Percentiles rank a stretch among this genome's conserved stretches.
Conservation (phyloP, 139 green algal species). For the Helicosporidium sp. region DNA sequence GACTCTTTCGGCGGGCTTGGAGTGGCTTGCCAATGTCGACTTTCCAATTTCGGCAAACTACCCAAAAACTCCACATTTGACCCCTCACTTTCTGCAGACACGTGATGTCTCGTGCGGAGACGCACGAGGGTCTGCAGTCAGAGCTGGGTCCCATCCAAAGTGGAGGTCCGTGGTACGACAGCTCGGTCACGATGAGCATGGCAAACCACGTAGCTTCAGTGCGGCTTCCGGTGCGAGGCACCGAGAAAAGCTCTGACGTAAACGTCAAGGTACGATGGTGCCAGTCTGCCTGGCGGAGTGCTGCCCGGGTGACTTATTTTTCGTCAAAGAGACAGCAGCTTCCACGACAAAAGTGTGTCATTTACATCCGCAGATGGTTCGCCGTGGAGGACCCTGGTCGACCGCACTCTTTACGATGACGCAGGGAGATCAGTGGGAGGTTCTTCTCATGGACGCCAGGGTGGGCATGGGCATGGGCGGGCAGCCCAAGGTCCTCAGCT, state of each 20-base stretch:
- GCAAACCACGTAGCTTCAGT: not conserved
- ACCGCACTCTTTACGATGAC: not conserved
- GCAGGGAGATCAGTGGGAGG: not conserved
- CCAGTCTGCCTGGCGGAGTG: not conserved
- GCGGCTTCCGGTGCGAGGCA: not conserved
- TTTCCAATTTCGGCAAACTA: too few relatives aligned
- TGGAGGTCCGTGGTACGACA: not conserved
- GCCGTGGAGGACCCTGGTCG: not conserved
- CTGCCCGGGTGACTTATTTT: too few relatives aligned
- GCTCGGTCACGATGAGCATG: not conserved
- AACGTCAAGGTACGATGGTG: not conserved
- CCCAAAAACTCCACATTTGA: too few relatives aligned
- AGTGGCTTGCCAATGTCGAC: too few relatives aligned
- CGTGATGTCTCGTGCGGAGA: not conserved
- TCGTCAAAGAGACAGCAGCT: too few relatives aligned
- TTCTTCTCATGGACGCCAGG: constrained; percentile 8
- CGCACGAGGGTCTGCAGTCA: not conserved
- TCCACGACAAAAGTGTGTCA: too few relatives aligned
- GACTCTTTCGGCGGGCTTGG: too few relatives aligned
- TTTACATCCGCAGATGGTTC: not conserved
- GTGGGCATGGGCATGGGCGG: constrained; percentile 11
- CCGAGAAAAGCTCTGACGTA: not conserved
- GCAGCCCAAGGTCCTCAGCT: not conserved
- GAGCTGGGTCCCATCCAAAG: not conserved
- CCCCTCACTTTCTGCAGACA: too few relatives aligned